Evolutionary conservation across 345 rosid genomes (phyloP), one percentile per base, ranked within the genome.

Genomic region (Melaleuca quinquenervia): DNA sequence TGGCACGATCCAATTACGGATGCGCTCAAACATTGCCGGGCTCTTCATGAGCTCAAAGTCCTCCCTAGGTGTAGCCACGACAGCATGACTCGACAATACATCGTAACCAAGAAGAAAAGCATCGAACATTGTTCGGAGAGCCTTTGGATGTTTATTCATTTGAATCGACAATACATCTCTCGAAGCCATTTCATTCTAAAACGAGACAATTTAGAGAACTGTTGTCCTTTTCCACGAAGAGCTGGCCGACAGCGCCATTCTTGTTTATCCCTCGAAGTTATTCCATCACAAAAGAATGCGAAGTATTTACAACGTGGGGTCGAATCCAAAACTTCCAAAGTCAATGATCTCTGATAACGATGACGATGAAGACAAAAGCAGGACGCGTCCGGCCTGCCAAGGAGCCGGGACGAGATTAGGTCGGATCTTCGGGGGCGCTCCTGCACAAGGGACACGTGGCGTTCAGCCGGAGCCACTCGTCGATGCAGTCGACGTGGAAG

Each of bases 391-490:
- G 24, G 48, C 8, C 26, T 5, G 36, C 18, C 78, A 41, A 1
- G 45, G 36, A 16, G 48, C 36, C 48, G 7, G 44, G 48, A 70
- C 48, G 13, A 36, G 1, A 70, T 70, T 21, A 70, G 48, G 26
- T 1, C 32, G 56, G 84, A 27, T 52, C 75, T 50, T 84, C 86
- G 2, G 87, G 86, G 8, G 53, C 64, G 41, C 62, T 85, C 76
- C 89, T 36, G 36, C 89, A 87, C 76, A 87, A 15, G 11, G 89
- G 87, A 54, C 87, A 87, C 6, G 83, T 87, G 32, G 52, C 75
- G 16, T 87, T 83, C 12, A 82, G 20, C 82, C 85, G 24, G 20
- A 87, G 89, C 89, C 89, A 87, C 83, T 21, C 75, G 10, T 87
- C 89, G 24, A 87, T 49, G 50, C 89, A 87, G 36, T 64, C 50